Base-by-base conservation (phyloP, 768 basidiomycete genomes). In the Tephrocybe sp. region DNA sequence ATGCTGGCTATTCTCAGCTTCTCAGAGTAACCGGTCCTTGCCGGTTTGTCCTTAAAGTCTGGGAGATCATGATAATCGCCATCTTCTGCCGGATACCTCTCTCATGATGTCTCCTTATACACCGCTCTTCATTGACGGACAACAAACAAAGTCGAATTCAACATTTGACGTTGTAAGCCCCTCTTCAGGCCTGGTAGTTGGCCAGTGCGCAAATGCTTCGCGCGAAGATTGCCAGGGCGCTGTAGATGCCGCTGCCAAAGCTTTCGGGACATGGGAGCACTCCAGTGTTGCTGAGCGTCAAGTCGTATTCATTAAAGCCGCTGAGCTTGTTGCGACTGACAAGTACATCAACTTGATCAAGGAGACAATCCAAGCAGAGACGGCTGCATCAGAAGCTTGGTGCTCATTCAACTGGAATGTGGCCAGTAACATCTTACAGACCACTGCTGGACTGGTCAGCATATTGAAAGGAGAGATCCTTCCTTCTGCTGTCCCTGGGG, bases 161-260 rank as follows among this genome's bases (percentile, higher is more conserved):
- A 73, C 71, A 9, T 83, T 78, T 56, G 69, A 78, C 41, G 71
- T 81, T 16, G 59, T 57, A 39, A 79, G 74, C 48, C 72, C 77
- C 3, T 64, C 65, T 49, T 68, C 74, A 3, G 64, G 70, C 3
- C 34, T 62, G 10, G 66, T 77, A 22, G 76, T 78, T 13, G 76
- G 78, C 2, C 64, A 56, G 22, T 65, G 72, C 4, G 76, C 76
- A 2, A 69, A 78, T 2, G 80, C 79, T 0, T 69, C 71, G 11
- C 67, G 64, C 36, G 65, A 61, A n/a, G 75, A 78, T 51, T 74
- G 73, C 44, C 64, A 61, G 31, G 68, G 66, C 0, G 79, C 78
- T 3, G 66, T 79, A 23, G 67, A 75, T 23, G 69, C 72, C 6
- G 78, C 78, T 0, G 65, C 63, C 4, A 60, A 63, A 9, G 80